Conservation (phyloP, 164 flowering plant species). For the Buxus sempervirens region DNA sequence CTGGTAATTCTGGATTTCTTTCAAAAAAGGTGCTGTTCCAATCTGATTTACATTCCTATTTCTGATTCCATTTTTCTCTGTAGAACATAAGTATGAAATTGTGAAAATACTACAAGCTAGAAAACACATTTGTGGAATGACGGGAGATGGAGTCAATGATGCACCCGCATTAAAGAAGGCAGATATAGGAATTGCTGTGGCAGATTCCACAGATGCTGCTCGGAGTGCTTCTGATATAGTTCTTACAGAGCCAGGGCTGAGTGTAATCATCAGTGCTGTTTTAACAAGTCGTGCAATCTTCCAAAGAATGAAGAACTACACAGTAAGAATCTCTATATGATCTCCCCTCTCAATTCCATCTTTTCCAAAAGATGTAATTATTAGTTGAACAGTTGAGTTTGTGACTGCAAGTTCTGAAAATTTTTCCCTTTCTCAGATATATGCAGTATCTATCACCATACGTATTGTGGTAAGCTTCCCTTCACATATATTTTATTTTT, state of each 20-base stretch:
- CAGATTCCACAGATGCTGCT: conserved; percentile 70
- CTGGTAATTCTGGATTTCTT: conserved; percentile 31
- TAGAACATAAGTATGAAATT: conserved; percentile 68
- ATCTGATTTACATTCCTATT: neutral
- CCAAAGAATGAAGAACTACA: conserved; percentile 70
- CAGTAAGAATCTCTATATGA: conserved; percentile 36
- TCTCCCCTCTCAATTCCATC: no score
- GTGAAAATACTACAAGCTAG: conserved; percentile 52
- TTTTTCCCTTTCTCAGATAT: conserved; percentile 42
- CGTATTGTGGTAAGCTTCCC: conserved; percentile 62
- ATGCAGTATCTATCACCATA: conserved; percentile 73
- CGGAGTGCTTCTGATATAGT: conserved; percentile 71
- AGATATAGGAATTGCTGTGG: conserved; percentile 69
- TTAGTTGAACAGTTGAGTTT: neutral
- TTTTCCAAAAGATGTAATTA: neutral
- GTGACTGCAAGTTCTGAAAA: conserved; percentile 2
- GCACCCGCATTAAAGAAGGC: conserved; percentile 68
- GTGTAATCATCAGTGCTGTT: conserved; percentile 70
- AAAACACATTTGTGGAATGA: conserved; percentile 73
- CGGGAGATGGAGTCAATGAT: conserved; percentile 71
- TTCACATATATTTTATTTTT: neutral
- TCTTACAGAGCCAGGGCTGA: conserved; percentile 65
- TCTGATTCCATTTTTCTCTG: conserved; percentile 7
- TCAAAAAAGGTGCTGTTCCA: neutral
- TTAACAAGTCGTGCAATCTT: conserved; percentile 71